phyloP scores from a whole-genome alignment of 345 rosid genomes.

The Garcia nutans region DNA sequence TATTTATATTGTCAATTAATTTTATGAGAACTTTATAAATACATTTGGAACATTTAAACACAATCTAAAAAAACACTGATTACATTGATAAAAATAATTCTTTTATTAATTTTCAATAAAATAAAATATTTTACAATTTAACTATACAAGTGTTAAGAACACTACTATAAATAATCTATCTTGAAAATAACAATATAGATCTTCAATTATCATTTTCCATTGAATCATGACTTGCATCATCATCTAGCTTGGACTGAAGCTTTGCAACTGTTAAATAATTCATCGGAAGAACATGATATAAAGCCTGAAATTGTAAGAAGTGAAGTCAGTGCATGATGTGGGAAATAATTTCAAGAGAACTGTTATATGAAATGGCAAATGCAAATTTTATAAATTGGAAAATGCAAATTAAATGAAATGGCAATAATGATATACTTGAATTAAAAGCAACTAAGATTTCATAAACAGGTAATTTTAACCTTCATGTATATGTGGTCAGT shows the following conservation, averaged over 20 bases:
- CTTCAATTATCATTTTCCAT: no score
- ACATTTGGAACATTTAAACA: no score
- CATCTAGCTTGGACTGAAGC: conserved; percentile 72
- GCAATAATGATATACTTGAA: neutral
- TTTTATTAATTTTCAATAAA: no score
- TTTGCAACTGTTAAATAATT: conserved; percentile 61
- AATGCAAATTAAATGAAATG: neutral
- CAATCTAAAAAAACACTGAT: no score
- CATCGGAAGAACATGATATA: conserved; percentile 85
- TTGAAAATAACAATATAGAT: no score
- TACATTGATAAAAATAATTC: no score
- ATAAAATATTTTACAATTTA: no score
- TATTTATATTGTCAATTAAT: no score
- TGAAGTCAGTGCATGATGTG: conserved; percentile 17
- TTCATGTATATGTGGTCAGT: conserved; percentile 73
- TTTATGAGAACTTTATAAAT: no score
- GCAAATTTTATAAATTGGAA: neutral
- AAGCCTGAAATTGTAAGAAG: conserved; percentile 46
- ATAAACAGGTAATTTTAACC: conserved; percentile 36
- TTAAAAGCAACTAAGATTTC: neutral
- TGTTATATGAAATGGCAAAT: neutral
- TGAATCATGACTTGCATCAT: no score
- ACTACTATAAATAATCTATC: no score
- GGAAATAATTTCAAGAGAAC: neutral
- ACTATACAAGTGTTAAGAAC: no score